A percentile compares a stretch with the other conserved stretches of the same genome.
phyloP scores from a whole-genome alignment of 2,329 filamentous ascomycete species.

The Apiospora aurea region DNA sequence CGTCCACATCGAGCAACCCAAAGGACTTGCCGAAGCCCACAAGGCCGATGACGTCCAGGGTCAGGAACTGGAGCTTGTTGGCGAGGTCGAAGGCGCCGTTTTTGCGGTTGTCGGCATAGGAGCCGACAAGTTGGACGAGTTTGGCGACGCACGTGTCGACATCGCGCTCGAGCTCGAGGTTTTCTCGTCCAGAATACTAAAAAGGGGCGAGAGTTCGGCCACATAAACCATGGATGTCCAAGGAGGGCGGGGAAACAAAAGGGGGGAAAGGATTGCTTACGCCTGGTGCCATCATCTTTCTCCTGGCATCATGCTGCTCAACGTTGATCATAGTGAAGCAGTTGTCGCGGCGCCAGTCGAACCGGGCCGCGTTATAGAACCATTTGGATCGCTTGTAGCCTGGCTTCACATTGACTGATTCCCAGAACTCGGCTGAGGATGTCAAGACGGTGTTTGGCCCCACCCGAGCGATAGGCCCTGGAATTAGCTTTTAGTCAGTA shows the following conservation, averaged over 20 bases:
- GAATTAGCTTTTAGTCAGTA: neutral
- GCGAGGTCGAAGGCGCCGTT: constrained; percentile 6
- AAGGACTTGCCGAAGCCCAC: constrained; percentile 54
- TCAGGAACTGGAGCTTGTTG: constrained; percentile 18
- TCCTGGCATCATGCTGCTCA: constrained; percentile 26
- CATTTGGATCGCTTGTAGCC: constrained; percentile 25
- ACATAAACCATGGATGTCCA: neutral
- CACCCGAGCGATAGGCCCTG: constrained; percentile 18
- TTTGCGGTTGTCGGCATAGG: neutral
- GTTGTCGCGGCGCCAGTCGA: constrained; percentile 23
- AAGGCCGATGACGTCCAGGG: constrained; percentile 57
- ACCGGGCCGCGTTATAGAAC: constrained; percentile 22
- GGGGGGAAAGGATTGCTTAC: neutral
- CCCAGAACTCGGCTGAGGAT: constrained; percentile 25
- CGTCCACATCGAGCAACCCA: constrained; percentile 50
- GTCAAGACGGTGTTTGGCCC: constrained; percentile 26
- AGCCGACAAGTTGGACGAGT: constrained; percentile 29
- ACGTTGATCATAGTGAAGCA: constrained; percentile 24
- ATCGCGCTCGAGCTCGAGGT: constrained; percentile 24
- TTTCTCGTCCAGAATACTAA: constrained; percentile 27
- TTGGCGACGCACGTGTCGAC: constrained; percentile 31
- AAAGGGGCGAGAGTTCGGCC: neutral
- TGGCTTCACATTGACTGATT: constrained; percentile 25
- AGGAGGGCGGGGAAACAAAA: neutral
- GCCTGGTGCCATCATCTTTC: constrained; percentile 23